Base-by-base conservation (phyloP, 257 asterid genomes). In the Fraxinus americana region DNA sequence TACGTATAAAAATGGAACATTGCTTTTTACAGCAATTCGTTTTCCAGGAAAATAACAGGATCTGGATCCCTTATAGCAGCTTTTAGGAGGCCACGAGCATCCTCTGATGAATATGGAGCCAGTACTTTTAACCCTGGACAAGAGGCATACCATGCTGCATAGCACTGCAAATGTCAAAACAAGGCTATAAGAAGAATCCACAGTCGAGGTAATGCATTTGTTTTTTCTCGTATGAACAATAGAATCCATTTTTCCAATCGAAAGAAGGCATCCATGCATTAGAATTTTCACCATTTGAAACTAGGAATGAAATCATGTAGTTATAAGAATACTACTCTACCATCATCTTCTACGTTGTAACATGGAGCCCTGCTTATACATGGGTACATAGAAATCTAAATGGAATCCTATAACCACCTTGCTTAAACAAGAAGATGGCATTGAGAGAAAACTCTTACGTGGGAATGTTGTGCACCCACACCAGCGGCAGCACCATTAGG, bases 401-500 rank as follows among this genome's bases (percentile, higher is more conserved):
- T 30, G 74, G 7, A 80, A 17, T 16, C 21, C 63, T 59, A 38
- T 9, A 36, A 9, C 27, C 43, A 71, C 25, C 48, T 34, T 39
- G 19, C 5, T 3, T 48, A 48, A 48, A 78, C n/a, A 73, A 70
- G 67, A 71, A 71, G 73, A 30, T 71, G 2, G 21, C 75, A 59
- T 68, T 52, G 52, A 12, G 59, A 4, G 25, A 27, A 73, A 72
- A 74, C 36, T 21, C 67, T 80, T 88, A 94, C 98, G 92, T 94
- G 97, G 1, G 97, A 94, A 77, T 94, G 98, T 75, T 94, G 97
- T 72, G 98, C 98, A 75, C 92, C 98, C 43, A 94, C 98, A 32
- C 98, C 97, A 73, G 98, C 96, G 76, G 98, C 98, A 77, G 97
- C 94, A 73, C 98, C 98, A 86, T 94, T 94, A 39, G 97, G 98